Base-by-base conservation (phyloP, 208 protist genomes). In the Trypanosomatidae sp. region DNA sequence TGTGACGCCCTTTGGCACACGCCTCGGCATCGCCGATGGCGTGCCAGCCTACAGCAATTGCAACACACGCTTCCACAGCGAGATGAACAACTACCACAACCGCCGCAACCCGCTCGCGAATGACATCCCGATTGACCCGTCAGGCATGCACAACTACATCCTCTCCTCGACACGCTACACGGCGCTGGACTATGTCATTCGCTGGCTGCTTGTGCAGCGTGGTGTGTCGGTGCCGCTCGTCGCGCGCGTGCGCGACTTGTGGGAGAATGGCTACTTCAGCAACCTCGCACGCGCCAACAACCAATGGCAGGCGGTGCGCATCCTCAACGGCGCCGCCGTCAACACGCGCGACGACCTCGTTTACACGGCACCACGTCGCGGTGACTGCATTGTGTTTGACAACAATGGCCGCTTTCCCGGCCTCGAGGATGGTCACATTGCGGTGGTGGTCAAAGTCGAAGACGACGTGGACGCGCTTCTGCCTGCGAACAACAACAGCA, bases 11-110 rank as follows among this genome's bases (percentile, higher is more conserved):
- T 71, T 76, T 25, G 71, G 64, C 8, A 56, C 54, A 8, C 16
- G 72, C 7, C 58, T 87, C n/a, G 77, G 77, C 27, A 59, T 67
- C 44, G 65, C 63, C 7, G 45, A 66, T 33, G 40, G 56, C 32
- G 54, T 78, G 3, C 77, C 72, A 1, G 68, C 62, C 13, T 82
- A 68, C 45, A 87, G 77, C 55, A 87, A 87, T 47, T 87, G 71
- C 46, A 53, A 74, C 48, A 46, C 51, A 1, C 23, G 25, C 7
- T 63, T 68, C 25, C 32, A 43, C 11, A 49, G 58, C 4, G 47
- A 61, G 16, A 48, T 53, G 15, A 33, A 56, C 15, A 54, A 49
- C 30, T 79, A 70, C 32, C 38, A 56, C 23, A 56, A 61, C 20
- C 26, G 74, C 15, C 46, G 51, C 27, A 51, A 70, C 33, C 74